Evolutionary conservation across 2,329 filamentous ascomycete species (phyloP).

Genomic region (Fusarium nygamai): DNA sequence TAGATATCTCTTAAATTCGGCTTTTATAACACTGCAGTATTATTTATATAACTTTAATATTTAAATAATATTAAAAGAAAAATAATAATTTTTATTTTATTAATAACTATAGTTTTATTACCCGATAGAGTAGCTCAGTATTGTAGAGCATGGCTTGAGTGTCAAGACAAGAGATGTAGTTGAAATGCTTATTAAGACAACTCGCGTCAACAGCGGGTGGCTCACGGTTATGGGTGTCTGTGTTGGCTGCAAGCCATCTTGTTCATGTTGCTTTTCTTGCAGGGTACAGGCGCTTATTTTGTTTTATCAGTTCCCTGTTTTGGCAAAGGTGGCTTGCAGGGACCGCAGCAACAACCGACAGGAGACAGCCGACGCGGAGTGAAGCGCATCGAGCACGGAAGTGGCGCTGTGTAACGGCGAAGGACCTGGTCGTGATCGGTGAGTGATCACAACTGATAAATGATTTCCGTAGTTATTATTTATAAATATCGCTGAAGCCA

Average conservation of each 20-base stretch:
- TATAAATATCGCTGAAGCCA: background rate
- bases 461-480: background rate
- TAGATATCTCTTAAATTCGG: fast-evolving
- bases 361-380: background rate
- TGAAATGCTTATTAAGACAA: background rate
- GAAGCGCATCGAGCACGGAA: too few species aligned
- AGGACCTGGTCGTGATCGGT: background rate
- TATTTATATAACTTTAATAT: fast-evolving
- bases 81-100: fast-evolving
- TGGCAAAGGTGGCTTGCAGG: background rate
- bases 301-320: background rate
- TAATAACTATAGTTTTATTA: background rate
- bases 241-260: background rate
- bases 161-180: background rate
- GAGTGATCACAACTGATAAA: background rate
- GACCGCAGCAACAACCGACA: background rate
- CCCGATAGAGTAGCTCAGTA: fast-evolving
- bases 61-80: background rate
- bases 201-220: too few species aligned
- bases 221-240: fast-evolving
- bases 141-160: fast-evolving
- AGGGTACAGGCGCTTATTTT: background rate
- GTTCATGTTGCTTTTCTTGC: background rate
- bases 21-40: fast-evolving
- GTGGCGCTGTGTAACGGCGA: background rate